Evolutionary conservation across 2,329 filamentous ascomycete genomes (phyloP).

Genomic region (Colletotrichum karsti): DNA sequence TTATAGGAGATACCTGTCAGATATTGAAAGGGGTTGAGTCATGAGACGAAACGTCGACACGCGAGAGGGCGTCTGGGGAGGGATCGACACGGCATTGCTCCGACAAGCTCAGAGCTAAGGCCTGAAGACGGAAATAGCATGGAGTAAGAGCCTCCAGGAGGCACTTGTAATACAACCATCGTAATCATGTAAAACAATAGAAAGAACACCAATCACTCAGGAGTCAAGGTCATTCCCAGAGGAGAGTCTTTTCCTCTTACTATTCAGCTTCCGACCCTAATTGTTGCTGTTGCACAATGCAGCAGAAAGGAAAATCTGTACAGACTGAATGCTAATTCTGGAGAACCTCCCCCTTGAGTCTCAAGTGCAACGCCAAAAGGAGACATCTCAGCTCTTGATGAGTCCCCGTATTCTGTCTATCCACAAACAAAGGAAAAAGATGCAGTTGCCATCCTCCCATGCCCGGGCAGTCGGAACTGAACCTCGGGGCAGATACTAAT

Average conservation of each 20-base stretch:
- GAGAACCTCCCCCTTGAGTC: background rate
- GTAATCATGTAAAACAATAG: background rate
- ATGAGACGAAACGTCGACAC: slow-evolving; percentile 9
- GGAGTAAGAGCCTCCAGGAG: background rate
- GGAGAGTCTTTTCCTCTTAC: background rate
- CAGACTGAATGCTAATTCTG: background rate
- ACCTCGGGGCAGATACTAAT: slow-evolving; percentile 27
- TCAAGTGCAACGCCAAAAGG: slow-evolving; percentile 35
- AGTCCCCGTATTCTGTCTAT: slow-evolving; percentile 43
- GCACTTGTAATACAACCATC: background rate
- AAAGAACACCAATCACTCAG: background rate
- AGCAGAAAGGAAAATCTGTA: background rate
- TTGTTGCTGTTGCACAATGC: slow-evolving; percentile 12
- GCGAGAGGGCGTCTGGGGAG: background rate
- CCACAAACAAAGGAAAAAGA: slow-evolving; percentile 32
- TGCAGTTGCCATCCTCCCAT: background rate
- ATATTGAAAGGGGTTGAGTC: background rate
- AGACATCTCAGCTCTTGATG: slow-evolving; percentile 68
- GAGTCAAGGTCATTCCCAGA: too few species aligned
- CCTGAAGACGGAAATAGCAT: background rate
- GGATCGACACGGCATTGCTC: background rate
- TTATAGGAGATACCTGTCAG: background rate
- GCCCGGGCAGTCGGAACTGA: background rate
- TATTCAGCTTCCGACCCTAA: background rate
- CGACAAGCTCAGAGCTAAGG: background rate